Base-by-base conservation (phyloP, 1,139 yeast species). In the Diutina siamensis region DNA sequence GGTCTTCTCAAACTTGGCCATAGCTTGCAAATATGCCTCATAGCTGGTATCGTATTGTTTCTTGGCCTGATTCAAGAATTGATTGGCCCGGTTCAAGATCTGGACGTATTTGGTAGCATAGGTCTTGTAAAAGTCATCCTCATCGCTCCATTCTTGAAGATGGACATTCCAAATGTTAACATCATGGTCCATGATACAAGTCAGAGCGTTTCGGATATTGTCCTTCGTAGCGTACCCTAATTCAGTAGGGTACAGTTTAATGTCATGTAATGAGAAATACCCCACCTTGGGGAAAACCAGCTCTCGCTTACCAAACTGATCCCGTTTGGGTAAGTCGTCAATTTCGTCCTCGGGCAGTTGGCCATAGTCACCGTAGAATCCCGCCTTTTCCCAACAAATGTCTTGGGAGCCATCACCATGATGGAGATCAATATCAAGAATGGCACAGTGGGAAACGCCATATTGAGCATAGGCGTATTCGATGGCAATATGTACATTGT, bases 381-480 rank as follows among this genome's bases (percentile, higher is more conserved):
- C 85, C 0, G 86, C 84, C 52, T 84, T 68, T 54, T 80, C 82
- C 89, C 92, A 85, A 53, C 94, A 80, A 25, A 86, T 82, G 60
- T 85, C 95, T 56, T 86, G 95, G 4, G 86, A 76, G 4, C 95
- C 95, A 60, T 86, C 95, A n/a, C 95, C 95, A 57, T 86, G 95
- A 57, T 86, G 95, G 45, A 86, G 68, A 60, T 86, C 95, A 51
- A 86, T 82, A 59, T 86, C 95, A 34, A 86, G 64, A 25, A 86
- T 82, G 1, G 83, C 92, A 17, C 88, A 88, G 61, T 86, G 95
- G 0, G 92, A 80, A 2, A 86, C 78, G 2, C 71, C 79, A 55
- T 83, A 75, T 13, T 67, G 62, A 46, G 69, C 76, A 49, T 72
- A 74, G 1, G 95, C 95, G 57, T 86, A 86, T 56, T 85, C 94